Evolutionary conservation across 495 filamentous ascomycete species (phyloP), one percentile per base, ranked within the genome.

Genomic region (Aspergillus hancockii): DNA sequence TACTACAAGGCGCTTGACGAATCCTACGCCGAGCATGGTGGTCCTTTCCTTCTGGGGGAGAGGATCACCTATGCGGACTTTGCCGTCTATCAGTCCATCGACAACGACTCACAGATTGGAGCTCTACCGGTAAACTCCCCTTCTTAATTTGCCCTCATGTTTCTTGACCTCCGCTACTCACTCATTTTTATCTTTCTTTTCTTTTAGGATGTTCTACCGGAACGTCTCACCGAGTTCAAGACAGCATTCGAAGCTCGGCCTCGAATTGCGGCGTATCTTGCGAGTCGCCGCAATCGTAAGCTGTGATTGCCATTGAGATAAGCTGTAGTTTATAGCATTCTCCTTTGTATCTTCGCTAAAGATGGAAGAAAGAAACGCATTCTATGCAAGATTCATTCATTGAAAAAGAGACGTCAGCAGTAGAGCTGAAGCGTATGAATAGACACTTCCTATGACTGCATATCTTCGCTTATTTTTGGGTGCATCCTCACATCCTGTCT

Each of bases 1-100:
- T 75, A 72, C 66, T 67, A 73, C 49, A 58, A 36, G 1, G 16
- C 69, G n/a, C 1, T 73, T 0, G 63, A 50, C 0, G 57, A 69
- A 46, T 72, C 67, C 28, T 73, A 72, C 52, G 28, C 51, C 8
- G 62, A 70, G 21, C 13, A 38, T 1, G 52, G 38, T 0, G 72
- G 72, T 9, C 72, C 72, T 2, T 75, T 69, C 38, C 63, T 75
- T 8, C 43, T 75, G 12, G 72, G 72, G 0, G 61, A 71, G 13
- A 66, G 50, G 46, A 52, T 70, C 13, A 72, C 71, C 7, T 75
- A 75, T 53, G 64, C 40, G 10, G 72, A 75, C 59, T 75, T 75
- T 63, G 72, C 72, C 12, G 52, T 75, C 18, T 75, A 67, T 54
- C 70, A 71, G 49, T 65, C 66, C 19, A 67, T 75, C 25, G 68